Conservation (phyloP, 1,139 yeast species). For the Blastobotrys buckinghamii region DNA sequence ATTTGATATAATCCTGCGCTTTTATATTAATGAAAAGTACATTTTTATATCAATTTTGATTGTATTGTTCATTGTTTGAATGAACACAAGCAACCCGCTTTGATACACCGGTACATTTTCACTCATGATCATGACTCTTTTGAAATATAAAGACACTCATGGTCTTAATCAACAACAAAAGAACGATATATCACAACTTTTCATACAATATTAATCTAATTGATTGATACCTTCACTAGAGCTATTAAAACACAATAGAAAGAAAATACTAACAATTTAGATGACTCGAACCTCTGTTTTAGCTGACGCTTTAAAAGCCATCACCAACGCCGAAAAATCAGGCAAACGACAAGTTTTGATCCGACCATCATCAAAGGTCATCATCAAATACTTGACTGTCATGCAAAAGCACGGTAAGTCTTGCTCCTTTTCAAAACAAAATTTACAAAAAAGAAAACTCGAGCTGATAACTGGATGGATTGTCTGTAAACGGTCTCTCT, state of each 20-base stretch:
- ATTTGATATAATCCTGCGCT: neutral
- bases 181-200: too few species aligned
- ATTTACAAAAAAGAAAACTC: constrained; percentile 9
- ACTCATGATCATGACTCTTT: neutral
- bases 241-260: neutral
- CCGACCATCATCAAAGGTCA: constrained; percentile 99
- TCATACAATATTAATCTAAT: neutral
- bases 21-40: neutral
- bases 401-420: constrained; percentile 91
- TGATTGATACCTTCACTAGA: neutral
- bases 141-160: constrained; percentile 1
- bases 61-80: neutral
- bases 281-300: constrained; percentile 98
- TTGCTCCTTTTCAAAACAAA: neutral
- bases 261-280: constrained; percentile 24
- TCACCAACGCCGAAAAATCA: constrained; percentile 98
- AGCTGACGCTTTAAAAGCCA: constrained; percentile 98
- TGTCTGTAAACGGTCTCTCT: constrained; percentile 84
- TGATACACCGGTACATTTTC: constrained; percentile 22
- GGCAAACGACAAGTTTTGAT: constrained; percentile 99
- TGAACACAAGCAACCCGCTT: constrained; percentile 15
- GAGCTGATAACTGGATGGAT: constrained; percentile 93
- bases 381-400: constrained; percentile 92
- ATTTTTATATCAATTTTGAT: constrained; percentile 1
- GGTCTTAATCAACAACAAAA: neutral